These are phyloP conservation scores for Ganoderma meredithae DNA, from an alignment of 1,284 basidiomycete species.

Conservation along the genomic window DNA sequence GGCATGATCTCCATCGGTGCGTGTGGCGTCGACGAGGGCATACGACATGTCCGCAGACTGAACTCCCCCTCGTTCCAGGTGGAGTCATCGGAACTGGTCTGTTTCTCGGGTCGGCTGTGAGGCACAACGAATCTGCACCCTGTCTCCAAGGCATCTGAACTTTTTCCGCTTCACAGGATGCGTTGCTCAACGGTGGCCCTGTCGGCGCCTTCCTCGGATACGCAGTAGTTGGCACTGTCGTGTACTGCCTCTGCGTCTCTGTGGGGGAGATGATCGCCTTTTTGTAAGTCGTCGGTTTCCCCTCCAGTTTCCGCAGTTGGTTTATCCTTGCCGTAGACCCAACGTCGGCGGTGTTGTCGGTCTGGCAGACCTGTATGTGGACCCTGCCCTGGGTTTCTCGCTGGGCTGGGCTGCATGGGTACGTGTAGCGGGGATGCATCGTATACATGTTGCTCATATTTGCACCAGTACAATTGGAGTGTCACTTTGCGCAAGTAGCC, in stretches of 20 bases:
- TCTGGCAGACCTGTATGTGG: slow-evolving; percentile 56
- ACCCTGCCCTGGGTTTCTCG: slow-evolving; percentile 40
- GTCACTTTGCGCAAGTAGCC: slow-evolving; percentile 39
- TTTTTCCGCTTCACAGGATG: slow-evolving; percentile 58
- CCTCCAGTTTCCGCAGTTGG: too few relatives aligned
- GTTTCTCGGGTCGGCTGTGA: slow-evolving; percentile 47
- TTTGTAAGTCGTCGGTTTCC: slow-evolving; percentile 29
- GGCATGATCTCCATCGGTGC: slow-evolving; percentile 44
- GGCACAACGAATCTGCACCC: background rate
- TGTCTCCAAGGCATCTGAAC: background rate
- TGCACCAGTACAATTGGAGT: slow-evolving; percentile 41
- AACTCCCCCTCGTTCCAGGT: slow-evolving; percentile 30
- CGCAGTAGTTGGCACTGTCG: slow-evolving; percentile 54
- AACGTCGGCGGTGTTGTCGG: slow-evolving; percentile 85
- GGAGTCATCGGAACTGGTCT: slow-evolving; percentile 60
- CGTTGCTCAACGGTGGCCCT: slow-evolving; percentile 61
- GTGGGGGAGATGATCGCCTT: slow-evolving; percentile 44
- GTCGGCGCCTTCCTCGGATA: slow-evolving; percentile 73
- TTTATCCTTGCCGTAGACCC: slow-evolving; percentile 55
- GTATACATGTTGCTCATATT: background rate
- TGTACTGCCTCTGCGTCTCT: slow-evolving; percentile 49
- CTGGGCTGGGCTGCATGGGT: slow-evolving; percentile 44
- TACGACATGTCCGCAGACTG: too few relatives aligned
- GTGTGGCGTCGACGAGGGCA: background rate
- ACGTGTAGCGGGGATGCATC: background rate